phyloP scores from a whole-genome alignment of 768 basidiomycete species.

The Ephemerocybe angulata region DNA sequence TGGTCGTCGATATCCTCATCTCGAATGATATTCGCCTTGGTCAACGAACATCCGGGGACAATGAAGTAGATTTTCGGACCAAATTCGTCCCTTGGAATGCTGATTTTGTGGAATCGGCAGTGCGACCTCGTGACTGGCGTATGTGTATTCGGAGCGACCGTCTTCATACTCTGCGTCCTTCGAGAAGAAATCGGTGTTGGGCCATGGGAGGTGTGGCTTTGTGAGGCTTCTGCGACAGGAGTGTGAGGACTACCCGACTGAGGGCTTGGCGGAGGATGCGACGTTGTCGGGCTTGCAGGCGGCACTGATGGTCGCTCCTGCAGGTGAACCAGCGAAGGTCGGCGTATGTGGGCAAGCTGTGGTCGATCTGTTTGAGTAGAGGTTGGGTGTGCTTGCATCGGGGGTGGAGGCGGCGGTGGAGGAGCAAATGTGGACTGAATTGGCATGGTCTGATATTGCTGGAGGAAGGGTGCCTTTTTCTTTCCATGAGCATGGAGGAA shows the following conservation, averaged over 20 bases:
- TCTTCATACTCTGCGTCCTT: constrained; percentile 16
- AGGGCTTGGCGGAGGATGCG: constrained; percentile 9
- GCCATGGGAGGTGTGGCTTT: neutral
- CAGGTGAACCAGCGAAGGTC: neutral
- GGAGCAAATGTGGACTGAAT: neutral
- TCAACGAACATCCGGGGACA: constrained; percentile 66
- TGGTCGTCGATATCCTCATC: constrained; percentile 61
- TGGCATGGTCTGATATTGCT: constrained; percentile 1
- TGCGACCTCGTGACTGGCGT: constrained; percentile 65
- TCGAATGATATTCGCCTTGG: constrained; percentile 51
- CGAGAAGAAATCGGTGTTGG: constrained; percentile 1
- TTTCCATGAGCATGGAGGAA: constrained; percentile 35
- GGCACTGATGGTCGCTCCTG: neutral
- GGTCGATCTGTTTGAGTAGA: neutral
- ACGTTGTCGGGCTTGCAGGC: neutral
- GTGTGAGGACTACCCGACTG: neutral
- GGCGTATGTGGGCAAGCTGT: neutral
- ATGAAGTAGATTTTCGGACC: constrained; percentile 57
- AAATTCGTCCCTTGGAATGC: constrained; percentile 52
- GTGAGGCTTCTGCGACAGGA: neutral
- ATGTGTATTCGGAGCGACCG: constrained; percentile 21
- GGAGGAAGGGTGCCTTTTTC: constrained; percentile 5
- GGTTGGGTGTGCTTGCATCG: constrained; percentile 1
- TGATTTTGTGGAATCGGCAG: constrained; percentile 68
- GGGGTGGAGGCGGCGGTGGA: neutral